These are phyloP conservation scores for Dioscorea dumetorum DNA, from an alignment of 106 monocot species.

Conservation along the genomic window DNA sequence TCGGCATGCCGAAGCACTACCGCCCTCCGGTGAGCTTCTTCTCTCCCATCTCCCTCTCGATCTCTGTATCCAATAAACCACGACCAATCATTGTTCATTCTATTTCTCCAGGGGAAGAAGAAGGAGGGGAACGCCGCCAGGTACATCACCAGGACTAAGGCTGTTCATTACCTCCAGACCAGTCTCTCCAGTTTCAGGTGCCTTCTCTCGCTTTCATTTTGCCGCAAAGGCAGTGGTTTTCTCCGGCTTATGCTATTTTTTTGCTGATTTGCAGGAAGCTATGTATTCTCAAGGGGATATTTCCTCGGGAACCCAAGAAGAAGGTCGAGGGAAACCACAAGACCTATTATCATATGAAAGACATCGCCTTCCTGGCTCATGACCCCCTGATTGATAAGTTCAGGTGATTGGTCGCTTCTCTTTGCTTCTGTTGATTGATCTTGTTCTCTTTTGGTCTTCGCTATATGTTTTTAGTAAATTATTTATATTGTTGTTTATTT, in stretches of 20 bases:
- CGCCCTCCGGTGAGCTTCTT: constrained; percentile 31
- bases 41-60: not conserved
- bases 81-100: not conserved
- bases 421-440: no score
- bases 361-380: constrained; percentile 68
- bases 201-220: no score
- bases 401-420: constrained; percentile 30
- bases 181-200: constrained; percentile 78
- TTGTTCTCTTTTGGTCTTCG: no score
- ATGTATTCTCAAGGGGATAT: constrained; percentile 88
- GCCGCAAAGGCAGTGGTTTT: not conserved
- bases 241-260: no score
- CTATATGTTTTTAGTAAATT: no score
- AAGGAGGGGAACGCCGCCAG: constrained; percentile 93
- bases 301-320: constrained; percentile 89
- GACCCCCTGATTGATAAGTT: constrained; percentile 79
- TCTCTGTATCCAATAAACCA: not conserved
- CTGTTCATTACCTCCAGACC: constrained; percentile 64
- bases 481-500: no score
- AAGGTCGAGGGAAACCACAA: constrained; percentile 91
- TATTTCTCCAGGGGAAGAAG: constrained; percentile 65
- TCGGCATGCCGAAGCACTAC: constrained; percentile 58
- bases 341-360: constrained; percentile 90
- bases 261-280: constrained; percentile 48
- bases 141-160: constrained; percentile 92